A percentile compares a stretch with the other conserved stretches of the same genome.
Conservation (phyloP, 352 stramenopile genomes). For the Globisporangium megalacanthum region DNA sequence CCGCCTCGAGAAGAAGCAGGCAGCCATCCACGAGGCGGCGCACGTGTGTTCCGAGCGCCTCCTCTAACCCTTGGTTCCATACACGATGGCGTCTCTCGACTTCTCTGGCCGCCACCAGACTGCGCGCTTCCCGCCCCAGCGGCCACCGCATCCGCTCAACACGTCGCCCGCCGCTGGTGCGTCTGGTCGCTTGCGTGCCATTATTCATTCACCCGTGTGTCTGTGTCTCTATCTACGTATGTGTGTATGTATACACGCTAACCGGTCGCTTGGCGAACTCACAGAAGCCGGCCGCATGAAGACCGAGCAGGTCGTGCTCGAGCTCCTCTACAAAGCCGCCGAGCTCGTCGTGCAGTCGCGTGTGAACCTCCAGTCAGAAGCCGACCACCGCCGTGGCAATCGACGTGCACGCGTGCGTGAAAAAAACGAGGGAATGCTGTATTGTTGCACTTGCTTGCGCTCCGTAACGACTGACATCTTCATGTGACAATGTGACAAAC, state of each 20-base stretch:
- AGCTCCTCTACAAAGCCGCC: constrained; percentile 79
- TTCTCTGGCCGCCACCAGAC: background rate
- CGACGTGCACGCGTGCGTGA: constrained; percentile 60
- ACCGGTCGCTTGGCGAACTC: background rate
- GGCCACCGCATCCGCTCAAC: background rate
- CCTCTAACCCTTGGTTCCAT: too few relatives aligned
- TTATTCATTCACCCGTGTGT: too few relatives aligned
- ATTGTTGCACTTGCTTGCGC: too few relatives aligned
- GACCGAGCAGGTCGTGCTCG: constrained; percentile 80
- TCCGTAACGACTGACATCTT: too few relatives aligned
- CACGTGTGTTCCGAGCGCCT: too few relatives aligned
- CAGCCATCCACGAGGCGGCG: too few relatives aligned
- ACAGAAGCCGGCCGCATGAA: constrained; percentile 55
- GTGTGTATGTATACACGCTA: background rate
- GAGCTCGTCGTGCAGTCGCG: constrained; percentile 82
- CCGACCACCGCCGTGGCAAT: constrained; percentile 30
- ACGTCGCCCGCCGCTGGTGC: background rate
- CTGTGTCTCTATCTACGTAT: too few relatives aligned
- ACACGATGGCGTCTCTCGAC: too few relatives aligned
- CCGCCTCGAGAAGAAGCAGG: too few relatives aligned
- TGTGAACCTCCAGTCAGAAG: constrained; percentile 57
- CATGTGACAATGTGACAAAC: too few relatives aligned
- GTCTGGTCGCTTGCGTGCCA: too few relatives aligned
- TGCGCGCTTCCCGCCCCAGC: background rate
- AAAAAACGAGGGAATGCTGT: too few relatives aligned